A percentile compares a stretch with the other conserved stretches of the same genome.
These are phyloP conservation scores for Magnusiomyces suaveolens DNA, from an alignment of 1,139 yeast species.

Conservation along the genomic window DNA sequence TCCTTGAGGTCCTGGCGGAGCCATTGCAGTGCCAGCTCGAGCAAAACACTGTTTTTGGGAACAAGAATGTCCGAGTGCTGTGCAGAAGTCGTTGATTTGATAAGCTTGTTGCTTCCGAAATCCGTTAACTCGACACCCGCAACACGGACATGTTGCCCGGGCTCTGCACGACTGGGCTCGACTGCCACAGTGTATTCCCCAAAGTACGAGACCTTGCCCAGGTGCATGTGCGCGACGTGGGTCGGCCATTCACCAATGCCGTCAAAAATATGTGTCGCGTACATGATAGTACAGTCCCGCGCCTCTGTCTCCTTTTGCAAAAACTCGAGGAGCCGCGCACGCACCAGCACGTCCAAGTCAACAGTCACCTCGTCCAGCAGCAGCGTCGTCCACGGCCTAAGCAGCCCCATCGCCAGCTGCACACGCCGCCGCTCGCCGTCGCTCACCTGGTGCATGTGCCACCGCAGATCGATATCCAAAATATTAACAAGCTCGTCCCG, in stretches of 20 bases:
- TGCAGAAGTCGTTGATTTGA: not conserved
- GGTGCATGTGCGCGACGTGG: slow-evolving; percentile 64
- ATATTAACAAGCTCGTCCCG: slow-evolving; percentile 65
- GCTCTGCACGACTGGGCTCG: too few species aligned
- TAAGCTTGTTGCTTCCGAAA: not conserved
- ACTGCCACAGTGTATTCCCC: slow-evolving; percentile 14
- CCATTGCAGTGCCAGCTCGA: slow-evolving; percentile 36
- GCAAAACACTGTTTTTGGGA: slow-evolving; percentile 30
- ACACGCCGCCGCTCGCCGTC: slow-evolving; percentile 95
- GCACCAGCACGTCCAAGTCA: slow-evolving; percentile 85
- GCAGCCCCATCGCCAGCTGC: slow-evolving; percentile 84
- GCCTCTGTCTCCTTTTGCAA: slow-evolving; percentile 57
- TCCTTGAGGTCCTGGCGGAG: slow-evolving; percentile 34
- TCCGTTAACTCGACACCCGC: not conserved
- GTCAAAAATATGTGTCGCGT: slow-evolving; percentile 95
- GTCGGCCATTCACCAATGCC: slow-evolving; percentile 90
- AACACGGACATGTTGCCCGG: not conserved
- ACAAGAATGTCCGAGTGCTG: slow-evolving; percentile 9
- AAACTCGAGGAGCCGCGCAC: slow-evolving; percentile 62
- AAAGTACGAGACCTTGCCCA: slow-evolving; percentile 42
- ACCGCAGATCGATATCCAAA: slow-evolving; percentile 71
- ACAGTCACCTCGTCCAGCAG: slow-evolving; percentile 92
- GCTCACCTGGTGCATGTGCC: slow-evolving; percentile 88
- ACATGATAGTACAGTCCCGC: slow-evolving; percentile 57
- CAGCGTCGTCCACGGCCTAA: slow-evolving; percentile 80